These are phyloP conservation scores for Cruciata laevipes DNA, from an alignment of 257 asterid genomes.

Conservation along the genomic window DNA sequence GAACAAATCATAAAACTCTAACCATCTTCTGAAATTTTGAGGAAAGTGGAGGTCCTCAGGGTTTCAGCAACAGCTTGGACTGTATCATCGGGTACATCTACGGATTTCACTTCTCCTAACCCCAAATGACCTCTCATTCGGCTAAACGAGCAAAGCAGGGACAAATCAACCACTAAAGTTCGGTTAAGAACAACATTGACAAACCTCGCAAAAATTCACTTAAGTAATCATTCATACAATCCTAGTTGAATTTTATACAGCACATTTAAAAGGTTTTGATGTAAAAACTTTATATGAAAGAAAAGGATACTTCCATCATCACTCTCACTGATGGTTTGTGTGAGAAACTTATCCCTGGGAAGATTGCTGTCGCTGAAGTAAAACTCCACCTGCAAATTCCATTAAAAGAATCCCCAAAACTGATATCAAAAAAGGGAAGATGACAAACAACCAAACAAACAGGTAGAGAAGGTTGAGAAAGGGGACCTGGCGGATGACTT, in stretches of 20 bases:
- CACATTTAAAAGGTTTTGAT: background rate
- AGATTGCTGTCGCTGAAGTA: constrained; percentile 96
- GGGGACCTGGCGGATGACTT: constrained; percentile 84
- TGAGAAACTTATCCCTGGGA: constrained; percentile 73
- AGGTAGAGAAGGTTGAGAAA: background rate
- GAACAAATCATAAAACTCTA: constrained; percentile 15
- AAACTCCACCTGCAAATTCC: constrained; percentile 72
- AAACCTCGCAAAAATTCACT: background rate
- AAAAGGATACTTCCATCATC: constrained; percentile 91
- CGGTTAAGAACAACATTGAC: constrained; percentile 44
- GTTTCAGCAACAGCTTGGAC: constrained; percentile 70
- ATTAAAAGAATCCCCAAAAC: background rate
- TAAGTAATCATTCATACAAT: background rate
- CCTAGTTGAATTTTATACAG: background rate
- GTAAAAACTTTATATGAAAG: background rate
- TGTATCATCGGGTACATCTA: constrained; percentile 65
- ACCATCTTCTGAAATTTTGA: constrained; percentile 91
- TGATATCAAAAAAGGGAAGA: background rate
- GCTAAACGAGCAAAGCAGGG: constrained; percentile 67
- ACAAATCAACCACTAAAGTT: constrained; percentile 70
- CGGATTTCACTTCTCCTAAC: constrained; percentile 66
- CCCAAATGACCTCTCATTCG: constrained; percentile 78
- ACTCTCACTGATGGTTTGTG: constrained; percentile 55
- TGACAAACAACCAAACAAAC: background rate
- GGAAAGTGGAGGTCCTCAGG: constrained; percentile 61